phyloP scores from a whole-genome alignment of 2,329 filamentous ascomycete species.

The Tolypocladium paradoxum region DNA sequence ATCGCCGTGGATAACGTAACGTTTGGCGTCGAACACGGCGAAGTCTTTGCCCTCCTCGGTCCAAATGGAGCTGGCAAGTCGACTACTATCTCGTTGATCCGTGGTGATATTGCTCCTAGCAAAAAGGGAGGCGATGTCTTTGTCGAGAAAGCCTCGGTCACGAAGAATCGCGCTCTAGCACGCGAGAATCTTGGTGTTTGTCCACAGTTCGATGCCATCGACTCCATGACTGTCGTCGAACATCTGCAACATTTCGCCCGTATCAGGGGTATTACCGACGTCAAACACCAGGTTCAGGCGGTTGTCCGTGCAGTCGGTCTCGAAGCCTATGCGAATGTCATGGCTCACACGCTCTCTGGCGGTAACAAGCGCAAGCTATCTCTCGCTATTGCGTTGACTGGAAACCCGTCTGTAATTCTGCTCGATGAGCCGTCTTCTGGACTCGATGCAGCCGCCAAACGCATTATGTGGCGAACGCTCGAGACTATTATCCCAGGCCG shows the following conservation, averaged over 20 bases:
- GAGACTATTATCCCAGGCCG: constrained; percentile 62
- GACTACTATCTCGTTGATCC: constrained; percentile 78
- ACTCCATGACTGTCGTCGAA: constrained; percentile 80
- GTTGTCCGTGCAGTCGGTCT: constrained; percentile 77
- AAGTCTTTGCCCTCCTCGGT: constrained; percentile 81
- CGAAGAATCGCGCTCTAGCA: constrained; percentile 57
- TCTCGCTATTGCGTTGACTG: constrained; percentile 86
- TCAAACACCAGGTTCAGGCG: constrained; percentile 66
- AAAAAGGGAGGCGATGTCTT: constrained; percentile 63
- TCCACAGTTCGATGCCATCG: constrained; percentile 79
- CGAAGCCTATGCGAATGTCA: constrained; percentile 56
- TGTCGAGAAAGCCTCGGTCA: constrained; percentile 68
- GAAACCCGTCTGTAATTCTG: constrained; percentile 76
- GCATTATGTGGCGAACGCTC: constrained; percentile 86
- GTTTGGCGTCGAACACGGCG: constrained; percentile 70
- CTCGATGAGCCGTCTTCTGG: constrained; percentile 84
- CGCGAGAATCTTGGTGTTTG: constrained; percentile 76
- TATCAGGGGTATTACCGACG: constrained; percentile 64
- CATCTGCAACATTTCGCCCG: constrained; percentile 82
- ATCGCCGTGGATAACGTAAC: constrained; percentile 81
- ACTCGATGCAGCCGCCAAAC: constrained; percentile 82
- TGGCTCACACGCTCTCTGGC: constrained; percentile 71
- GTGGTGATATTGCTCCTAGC: constrained; percentile 71
- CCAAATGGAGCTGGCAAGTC: constrained; percentile 90
- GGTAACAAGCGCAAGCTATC: constrained; percentile 92